A percentile compares a stretch with the other conserved stretches of the same genome.
Evolutionary conservation across 2,329 filamentous ascomycete genomes (phyloP).

Genomic region (Venturia pyrina): DNA sequence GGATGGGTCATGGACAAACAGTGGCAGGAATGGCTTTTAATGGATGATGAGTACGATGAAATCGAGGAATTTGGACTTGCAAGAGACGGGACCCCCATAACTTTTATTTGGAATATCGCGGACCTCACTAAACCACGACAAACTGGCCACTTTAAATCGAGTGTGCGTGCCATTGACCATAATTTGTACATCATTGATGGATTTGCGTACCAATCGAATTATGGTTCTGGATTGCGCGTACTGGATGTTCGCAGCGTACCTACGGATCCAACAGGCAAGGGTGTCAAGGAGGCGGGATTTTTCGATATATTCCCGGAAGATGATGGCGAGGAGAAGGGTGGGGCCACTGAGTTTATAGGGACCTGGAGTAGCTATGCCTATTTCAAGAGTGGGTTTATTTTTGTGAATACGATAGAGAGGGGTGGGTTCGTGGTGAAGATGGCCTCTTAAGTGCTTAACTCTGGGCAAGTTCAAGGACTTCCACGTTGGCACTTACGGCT

Average conservation of each 20-base stretch:
- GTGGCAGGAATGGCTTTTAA: slow-evolving; percentile 35
- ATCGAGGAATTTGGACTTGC: slow-evolving; percentile 28
- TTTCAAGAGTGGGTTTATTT: slow-evolving; percentile 30
- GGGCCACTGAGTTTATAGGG: slow-evolving; percentile 30
- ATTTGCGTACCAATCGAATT: slow-evolving; percentile 41
- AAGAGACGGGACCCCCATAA: slow-evolving; percentile 35
- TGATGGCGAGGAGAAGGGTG: slow-evolving; percentile 20
- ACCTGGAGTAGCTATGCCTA: slow-evolving; percentile 25
- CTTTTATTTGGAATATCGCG: slow-evolving; percentile 40
- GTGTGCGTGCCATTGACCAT: slow-evolving; percentile 36
- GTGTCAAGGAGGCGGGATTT: slow-evolving; percentile 25
- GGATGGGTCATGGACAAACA: slow-evolving; percentile 42
- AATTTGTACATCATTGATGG: slow-evolving; percentile 40
- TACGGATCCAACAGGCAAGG: slow-evolving; percentile 20
- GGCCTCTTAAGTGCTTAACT: background rate
- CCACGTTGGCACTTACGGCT: no score
- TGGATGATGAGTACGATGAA: slow-evolving; percentile 46
- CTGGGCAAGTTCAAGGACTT: no score
- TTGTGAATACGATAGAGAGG: slow-evolving; percentile 32
- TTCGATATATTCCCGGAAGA: slow-evolving; percentile 27
- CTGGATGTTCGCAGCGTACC: slow-evolving; percentile 24
- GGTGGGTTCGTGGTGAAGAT: slow-evolving; percentile 27
- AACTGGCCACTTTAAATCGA: slow-evolving; percentile 34
- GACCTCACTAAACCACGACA: slow-evolving; percentile 33
- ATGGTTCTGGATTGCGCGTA: slow-evolving; percentile 37